Conservation (phyloP, 108 stramenopile genomes). For the Asterionellopsis glacialis region DNA sequence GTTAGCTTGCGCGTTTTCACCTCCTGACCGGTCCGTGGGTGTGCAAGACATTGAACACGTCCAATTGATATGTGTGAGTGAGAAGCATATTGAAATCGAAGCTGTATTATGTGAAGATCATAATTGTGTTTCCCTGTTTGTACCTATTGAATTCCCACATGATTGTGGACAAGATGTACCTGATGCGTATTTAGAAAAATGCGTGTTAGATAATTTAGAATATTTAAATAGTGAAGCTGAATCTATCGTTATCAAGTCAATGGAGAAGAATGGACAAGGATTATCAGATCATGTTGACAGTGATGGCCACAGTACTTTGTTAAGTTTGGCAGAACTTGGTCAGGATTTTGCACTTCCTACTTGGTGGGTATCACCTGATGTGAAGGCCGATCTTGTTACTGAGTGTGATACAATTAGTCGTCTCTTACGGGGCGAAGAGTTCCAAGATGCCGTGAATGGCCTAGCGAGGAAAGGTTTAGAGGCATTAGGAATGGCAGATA, state of each 20-base stretch:
- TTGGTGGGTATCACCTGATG: conserved; percentile 19
- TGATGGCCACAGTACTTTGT: not conserved
- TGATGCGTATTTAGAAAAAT: conserved; percentile 13
- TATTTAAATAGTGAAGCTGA: conserved; percentile 14
- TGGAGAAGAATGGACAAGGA: not conserved
- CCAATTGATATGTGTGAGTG: conserved; percentile 18
- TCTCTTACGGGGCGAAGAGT: conserved; percentile 19
- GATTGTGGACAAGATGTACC: conserved; percentile 8
- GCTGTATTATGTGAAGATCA: conserved; percentile 32
- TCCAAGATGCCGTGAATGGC: conserved; percentile 10
- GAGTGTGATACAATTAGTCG: conserved; percentile 12
- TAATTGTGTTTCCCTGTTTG: conserved; percentile 28
- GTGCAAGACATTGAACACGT: conserved; percentile 27
- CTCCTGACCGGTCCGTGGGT: conserved; percentile 15
- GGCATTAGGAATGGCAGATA: conserved; percentile 1
- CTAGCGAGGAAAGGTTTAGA: conserved; percentile 12
- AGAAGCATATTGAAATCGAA: conserved; percentile 28
- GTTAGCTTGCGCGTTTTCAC: conserved; percentile 38
- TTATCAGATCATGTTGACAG: not conserved
- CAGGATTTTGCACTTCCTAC: conserved; percentile 1
- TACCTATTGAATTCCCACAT: conserved; percentile 34
- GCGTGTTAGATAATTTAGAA: conserved; percentile 27
- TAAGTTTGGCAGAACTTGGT: not conserved
- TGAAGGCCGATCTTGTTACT: not conserved
- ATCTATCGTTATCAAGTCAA: not conserved